Conservation (phyloP, 2,329 filamentous ascomycete species). For the Epichloe hybrida region DNA sequence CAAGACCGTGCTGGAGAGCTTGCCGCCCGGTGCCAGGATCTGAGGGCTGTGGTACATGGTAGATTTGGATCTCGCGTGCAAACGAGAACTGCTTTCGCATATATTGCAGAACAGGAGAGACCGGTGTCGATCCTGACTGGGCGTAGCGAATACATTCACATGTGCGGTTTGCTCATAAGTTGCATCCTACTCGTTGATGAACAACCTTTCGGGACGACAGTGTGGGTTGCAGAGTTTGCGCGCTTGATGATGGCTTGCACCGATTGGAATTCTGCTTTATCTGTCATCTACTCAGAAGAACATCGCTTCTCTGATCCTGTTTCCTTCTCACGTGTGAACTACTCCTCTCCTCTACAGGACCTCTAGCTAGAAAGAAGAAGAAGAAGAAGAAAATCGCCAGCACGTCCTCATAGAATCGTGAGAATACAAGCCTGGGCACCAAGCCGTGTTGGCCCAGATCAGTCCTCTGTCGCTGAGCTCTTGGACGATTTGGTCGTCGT, state of each 20-base stretch:
- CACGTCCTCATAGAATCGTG: not conserved
- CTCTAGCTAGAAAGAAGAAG: not conserved
- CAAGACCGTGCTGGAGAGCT: conserved; percentile 48
- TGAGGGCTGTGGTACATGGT: conserved; percentile 11
- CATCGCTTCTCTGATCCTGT: not conserved
- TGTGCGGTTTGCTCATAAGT: too few relatives aligned
- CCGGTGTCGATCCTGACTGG: too few relatives aligned
- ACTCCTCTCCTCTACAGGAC: conserved; percentile 7
- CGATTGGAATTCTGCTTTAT: not conserved
- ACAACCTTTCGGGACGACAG: too few relatives aligned
- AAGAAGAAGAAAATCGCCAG: not conserved
- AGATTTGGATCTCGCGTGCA: too few relatives aligned
- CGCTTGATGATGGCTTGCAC: not conserved
- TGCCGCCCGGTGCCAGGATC: conserved; percentile 47
- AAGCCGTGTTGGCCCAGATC: not conserved
- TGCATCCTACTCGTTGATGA: too few relatives aligned
- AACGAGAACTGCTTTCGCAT: too few relatives aligned
- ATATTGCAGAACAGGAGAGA: too few relatives aligned
- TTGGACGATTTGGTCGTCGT: conserved; percentile 22
- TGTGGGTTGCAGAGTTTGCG: too few relatives aligned
- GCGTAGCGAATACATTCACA: too few relatives aligned
- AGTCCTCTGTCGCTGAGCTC: conserved; percentile 19
- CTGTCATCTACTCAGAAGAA: not conserved
- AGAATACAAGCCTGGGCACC: not conserved
- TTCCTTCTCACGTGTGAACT: conserved; percentile 6